Percentiles rank a stretch among this genome's conserved stretches.
phyloP scores from a whole-genome alignment of 2,329 filamentous ascomycete species.

The Cryphonectria naterciae region DNA sequence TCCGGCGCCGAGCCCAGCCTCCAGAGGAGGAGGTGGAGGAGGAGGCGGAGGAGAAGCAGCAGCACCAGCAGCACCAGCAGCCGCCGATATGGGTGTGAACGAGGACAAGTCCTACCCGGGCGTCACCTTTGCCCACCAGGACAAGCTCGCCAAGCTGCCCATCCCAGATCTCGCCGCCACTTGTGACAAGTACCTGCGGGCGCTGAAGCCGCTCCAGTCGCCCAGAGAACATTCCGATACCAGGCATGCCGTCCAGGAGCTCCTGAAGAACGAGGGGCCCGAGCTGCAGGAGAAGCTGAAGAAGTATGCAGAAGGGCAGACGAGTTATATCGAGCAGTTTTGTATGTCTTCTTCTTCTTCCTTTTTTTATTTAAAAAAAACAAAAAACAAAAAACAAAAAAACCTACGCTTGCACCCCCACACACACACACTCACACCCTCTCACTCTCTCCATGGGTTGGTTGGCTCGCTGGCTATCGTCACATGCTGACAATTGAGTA shows the following conservation, averaged over 20 bases:
- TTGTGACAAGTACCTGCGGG: slow-evolving; percentile 77
- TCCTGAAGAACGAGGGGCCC: slow-evolving; percentile 79
- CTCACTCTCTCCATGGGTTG: no score
- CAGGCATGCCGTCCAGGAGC: slow-evolving; percentile 78
- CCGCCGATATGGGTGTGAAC: slow-evolving; percentile 51
- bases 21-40: slow-evolving; percentile 40
- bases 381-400: no score
- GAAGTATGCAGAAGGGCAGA: slow-evolving; percentile 86
- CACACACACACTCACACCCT: background rate
- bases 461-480: background rate
- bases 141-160: slow-evolving; percentile 86
- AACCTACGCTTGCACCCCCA: no score
- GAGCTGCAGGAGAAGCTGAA: slow-evolving; percentile 87
- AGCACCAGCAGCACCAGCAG: slow-evolving; percentile 40
- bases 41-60: slow-evolving; percentile 40
- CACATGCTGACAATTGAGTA: slow-evolving; percentile 33
- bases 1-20: slow-evolving; percentile 36
- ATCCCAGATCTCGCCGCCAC: slow-evolving; percentile 86
- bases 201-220: slow-evolving; percentile 80
- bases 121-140: slow-evolving; percentile 87
- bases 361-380: no score
- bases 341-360: slow-evolving; percentile 62
- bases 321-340: slow-evolving; percentile 98
- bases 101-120: slow-evolving; percentile 64
- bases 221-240: slow-evolving; percentile 83